Evolutionary conservation across 805 yeast genomes (phyloP), one percentile per base, ranked within the genome.

Genomic region (Barnettozyma pratensis): DNA sequence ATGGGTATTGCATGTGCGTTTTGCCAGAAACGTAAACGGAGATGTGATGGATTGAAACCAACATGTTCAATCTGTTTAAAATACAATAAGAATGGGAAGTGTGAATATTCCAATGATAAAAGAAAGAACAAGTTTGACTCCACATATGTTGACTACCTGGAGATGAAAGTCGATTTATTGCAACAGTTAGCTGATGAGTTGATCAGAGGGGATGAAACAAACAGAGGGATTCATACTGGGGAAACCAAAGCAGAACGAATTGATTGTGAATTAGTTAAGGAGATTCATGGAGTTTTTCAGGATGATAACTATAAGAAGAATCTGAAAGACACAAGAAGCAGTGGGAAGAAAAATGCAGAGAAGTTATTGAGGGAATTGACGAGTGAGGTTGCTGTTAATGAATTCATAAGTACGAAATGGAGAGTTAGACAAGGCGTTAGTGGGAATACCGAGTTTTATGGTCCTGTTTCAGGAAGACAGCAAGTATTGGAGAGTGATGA

Each of bases 401-500:
- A 67, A 42, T 52, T 67, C 4, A 56, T 56, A 9, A 62, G 65
- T 0, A 66, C 69, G 4, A 64, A 66, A 6, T 67, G 70, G 70
- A 55, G 61, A 37, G 70, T 66, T 4, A 47, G 65, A 11, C 54
- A 54, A 26, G 64, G 61, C 44, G 50, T 51, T 4, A 41, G 50
- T 7, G 64, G 66, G 1, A 47, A 54, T 14, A 64, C 68, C 3
- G 68, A 61, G 25, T 67, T 66, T 47, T 67, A 67, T 46, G 71
- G 71, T 0, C 71, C 70, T 4, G 57, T 66, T 2, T 64, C 69
- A 1, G 69, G 68, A 4, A 47, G 69, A 35, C 67, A 63, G 42
- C 61, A 61, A 31, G 63, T 61, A 27, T 34, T 54, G 5, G 68
- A 63, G 41, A 54, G 53, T 14, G 54, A 49, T 9, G 57, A 50